A percentile compares a stretch with the other conserved stretches of the same genome.
phyloP scores from a whole-genome alignment of 768 basidiomycete species.

The Podaxis sp. region DNA sequence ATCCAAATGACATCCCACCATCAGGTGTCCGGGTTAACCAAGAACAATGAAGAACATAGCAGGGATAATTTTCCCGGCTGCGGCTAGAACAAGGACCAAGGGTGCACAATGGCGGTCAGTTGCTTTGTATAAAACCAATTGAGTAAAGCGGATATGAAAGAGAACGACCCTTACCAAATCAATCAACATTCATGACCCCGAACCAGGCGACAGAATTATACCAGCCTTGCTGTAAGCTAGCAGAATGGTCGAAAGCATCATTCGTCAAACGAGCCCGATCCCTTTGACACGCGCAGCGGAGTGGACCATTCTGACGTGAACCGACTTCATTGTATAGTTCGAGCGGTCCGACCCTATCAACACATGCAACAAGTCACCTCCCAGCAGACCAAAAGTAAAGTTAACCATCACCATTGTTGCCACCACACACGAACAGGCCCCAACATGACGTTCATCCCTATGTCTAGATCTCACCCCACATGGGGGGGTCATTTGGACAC shows the following conservation, averaged over 20 bases:
- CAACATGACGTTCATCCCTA: neutral
- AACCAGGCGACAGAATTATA: neutral
- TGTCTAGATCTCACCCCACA: neutral
- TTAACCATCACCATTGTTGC: neutral
- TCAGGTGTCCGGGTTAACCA: neutral
- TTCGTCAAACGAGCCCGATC: neutral
- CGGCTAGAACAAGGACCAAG: neutral
- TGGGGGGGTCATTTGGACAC: neutral
- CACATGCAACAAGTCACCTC: neutral
- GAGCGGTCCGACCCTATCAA: neutral
- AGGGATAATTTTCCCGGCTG: neutral
- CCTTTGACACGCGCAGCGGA: neutral
- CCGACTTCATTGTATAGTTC: neutral
- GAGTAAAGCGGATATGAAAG: neutral
- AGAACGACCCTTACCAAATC: slow-evolving; percentile 1
- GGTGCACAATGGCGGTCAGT: neutral
- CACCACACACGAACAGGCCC: neutral
- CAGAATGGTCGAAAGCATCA: neutral
- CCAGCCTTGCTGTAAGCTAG: neutral
- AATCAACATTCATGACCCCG: neutral
- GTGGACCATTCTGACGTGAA: neutral
- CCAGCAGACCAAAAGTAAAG: neutral
- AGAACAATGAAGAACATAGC: neutral
- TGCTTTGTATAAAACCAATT: neutral
- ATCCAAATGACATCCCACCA: neutral